phyloP scores from a whole-genome alignment of 768 basidiomycete species.

The Phanerodontia chrysosporium region DNA sequence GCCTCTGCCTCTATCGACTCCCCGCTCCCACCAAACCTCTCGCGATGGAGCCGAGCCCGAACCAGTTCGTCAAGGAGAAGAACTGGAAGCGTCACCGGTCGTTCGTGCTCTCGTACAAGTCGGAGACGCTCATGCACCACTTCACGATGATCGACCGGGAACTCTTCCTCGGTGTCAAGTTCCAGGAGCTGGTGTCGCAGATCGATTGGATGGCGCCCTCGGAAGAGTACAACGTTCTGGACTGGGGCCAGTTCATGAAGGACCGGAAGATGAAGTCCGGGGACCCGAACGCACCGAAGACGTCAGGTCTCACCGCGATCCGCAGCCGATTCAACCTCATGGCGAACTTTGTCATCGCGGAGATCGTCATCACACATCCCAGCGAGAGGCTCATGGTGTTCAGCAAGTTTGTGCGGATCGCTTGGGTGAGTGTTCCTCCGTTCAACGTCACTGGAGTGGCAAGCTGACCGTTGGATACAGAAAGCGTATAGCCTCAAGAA shows the following conservation, averaged over 20 bases:
- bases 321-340: constrained; percentile 83
- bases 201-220: constrained; percentile 57
- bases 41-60: constrained; percentile 21
- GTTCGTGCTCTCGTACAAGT: constrained; percentile 62
- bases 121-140: constrained; percentile 65
- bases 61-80: constrained; percentile 9
- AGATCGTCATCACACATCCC: constrained; percentile 73
- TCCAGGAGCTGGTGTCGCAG: constrained; percentile 80
- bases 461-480: constrained; percentile 33
- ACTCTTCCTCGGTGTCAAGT: constrained; percentile 77
- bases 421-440: constrained; percentile 77
- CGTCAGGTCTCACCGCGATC: constrained; percentile 67
- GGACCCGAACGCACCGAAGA: constrained; percentile 51
- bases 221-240: constrained; percentile 62
- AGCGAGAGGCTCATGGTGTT: constrained; percentile 61
- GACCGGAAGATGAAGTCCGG: constrained; percentile 70
- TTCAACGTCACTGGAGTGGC: no score
- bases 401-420: constrained; percentile 79
- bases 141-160: constrained; percentile 89
- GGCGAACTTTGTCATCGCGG: constrained; percentile 74
- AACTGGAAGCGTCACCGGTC: constrained; percentile 51
- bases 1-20: constrained; percentile 23
- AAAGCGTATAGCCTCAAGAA: constrained; percentile 78
- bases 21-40: constrained; percentile 20
- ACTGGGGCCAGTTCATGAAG: constrained; percentile 81